Percentiles rank a stretch among this genome's conserved stretches.
These are phyloP conservation scores for Fusarium musae DNA, from an alignment of 2,329 filamentous ascomycete species.

Conservation along the genomic window DNA sequence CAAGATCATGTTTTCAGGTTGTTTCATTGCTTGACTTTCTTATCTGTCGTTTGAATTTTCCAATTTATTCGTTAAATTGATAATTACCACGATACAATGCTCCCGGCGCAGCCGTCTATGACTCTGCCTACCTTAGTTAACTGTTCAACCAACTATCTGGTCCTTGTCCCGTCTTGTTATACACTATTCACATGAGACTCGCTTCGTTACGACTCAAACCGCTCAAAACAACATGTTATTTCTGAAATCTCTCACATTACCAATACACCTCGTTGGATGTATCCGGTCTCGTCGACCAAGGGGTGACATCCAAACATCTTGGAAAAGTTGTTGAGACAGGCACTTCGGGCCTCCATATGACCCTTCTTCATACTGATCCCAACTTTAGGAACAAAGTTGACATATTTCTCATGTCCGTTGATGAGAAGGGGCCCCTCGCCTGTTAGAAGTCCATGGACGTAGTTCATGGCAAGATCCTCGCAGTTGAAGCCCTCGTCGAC, in stretches of 20 bases:
- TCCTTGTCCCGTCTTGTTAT: background rate
- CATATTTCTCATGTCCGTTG: conserved; percentile 47
- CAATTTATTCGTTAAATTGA: background rate
- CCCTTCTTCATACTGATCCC: conserved; percentile 50
- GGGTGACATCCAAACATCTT: conserved; percentile 51
- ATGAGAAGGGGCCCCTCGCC: conserved; percentile 51
- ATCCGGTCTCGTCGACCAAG: conserved; percentile 48
- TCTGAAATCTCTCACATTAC: conserved; percentile 31
- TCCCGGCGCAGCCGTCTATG: background rate
- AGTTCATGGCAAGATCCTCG: conserved; percentile 56
- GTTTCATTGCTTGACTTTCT: background rate
- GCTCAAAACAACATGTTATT: background rate
- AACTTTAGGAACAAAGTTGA: conserved; percentile 46
- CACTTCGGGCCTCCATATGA: conserved; percentile 49
- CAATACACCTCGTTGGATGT: conserved; percentile 49
- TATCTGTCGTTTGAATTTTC: no score
- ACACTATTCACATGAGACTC: background rate
- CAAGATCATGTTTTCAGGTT: background rate
- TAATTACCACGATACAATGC: no score
- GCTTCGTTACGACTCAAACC: background rate
- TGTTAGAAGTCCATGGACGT: conserved; percentile 49
- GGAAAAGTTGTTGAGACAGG: conserved; percentile 51
- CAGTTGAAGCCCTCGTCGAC: conserved; percentile 54
- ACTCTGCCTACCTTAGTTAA: background rate
- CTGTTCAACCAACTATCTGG: background rate